These are phyloP conservation scores for Tuber magnatum DNA, from an alignment of 495 filamentous ascomycete species.

Conservation along the genomic window DNA sequence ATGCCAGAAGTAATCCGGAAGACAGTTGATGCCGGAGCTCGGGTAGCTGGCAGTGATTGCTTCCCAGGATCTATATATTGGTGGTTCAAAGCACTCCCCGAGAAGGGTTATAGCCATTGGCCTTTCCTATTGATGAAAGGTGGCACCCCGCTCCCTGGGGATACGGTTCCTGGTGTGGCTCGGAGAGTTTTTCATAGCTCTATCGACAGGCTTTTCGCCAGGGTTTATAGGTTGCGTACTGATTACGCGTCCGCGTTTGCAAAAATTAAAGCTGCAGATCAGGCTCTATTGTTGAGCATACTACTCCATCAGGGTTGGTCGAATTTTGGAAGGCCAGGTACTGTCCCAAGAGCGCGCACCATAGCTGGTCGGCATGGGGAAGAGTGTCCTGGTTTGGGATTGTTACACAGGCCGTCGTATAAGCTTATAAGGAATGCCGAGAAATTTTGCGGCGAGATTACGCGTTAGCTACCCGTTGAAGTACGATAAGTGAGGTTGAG, in stretches of 20 bases:
- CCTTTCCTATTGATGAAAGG: neutral
- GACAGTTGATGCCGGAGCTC: neutral
- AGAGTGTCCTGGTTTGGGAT: neutral
- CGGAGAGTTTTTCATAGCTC: neutral
- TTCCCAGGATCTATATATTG: neutral
- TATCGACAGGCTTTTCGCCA: neutral
- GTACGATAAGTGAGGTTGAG: neutral
- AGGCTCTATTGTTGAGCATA: neutral
- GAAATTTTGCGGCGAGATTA: slow-evolving; percentile 2
- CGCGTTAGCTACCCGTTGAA: neutral
- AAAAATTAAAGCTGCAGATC: neutral
- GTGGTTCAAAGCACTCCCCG: neutral
- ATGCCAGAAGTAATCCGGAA: neutral
- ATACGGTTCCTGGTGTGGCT: neutral
- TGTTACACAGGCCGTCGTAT: neutral
- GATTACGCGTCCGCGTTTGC: neutral
- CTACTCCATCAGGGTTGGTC: neutral
- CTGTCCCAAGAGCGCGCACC: neutral
- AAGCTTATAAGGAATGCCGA: neutral
- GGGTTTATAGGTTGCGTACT: neutral
- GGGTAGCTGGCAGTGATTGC: neutral
- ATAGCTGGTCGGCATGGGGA: neutral
- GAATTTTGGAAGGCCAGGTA: neutral
- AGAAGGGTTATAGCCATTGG: neutral
- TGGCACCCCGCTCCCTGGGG: neutral